These are phyloP conservation scores for Yarrowia porcina DNA, from an alignment of 805 yeast genomes.

Conservation along the genomic window DNA sequence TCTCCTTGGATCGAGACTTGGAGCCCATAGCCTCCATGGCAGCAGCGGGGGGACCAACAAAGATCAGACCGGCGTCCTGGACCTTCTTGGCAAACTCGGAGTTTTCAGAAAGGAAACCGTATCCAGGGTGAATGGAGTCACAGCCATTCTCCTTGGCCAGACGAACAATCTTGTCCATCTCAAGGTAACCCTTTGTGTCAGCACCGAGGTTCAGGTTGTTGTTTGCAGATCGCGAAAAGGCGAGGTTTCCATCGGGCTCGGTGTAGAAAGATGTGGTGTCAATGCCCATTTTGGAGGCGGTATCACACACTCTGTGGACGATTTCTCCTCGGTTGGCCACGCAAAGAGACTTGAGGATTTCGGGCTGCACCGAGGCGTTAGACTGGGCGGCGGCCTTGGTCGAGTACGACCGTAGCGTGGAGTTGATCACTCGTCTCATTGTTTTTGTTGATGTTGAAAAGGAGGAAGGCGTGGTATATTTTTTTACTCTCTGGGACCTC, in stretches of 20 bases:
- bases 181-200: slow-evolving; percentile 35
- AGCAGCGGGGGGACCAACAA: slow-evolving; percentile 38
- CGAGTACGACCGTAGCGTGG: slow-evolving; percentile 23
- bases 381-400: slow-evolving; percentile 16
- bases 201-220: slow-evolving; percentile 33
- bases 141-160: slow-evolving; percentile 51
- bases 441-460: neutral
- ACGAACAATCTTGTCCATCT: slow-evolving; percentile 48
- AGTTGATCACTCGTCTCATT: slow-evolving; percentile 25
- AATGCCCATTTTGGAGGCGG: slow-evolving; percentile 37
- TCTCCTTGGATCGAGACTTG: slow-evolving; percentile 37
- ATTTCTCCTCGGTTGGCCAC: slow-evolving; percentile 59
- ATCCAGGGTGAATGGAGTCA: slow-evolving; percentile 56
- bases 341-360: slow-evolving; percentile 37
- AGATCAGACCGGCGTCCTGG: slow-evolving; percentile 37
- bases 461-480: neutral
- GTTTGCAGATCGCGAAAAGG: slow-evolving; percentile 32
- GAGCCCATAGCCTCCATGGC: slow-evolving; percentile 41
- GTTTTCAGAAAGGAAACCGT: slow-evolving; percentile 53
- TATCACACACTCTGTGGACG: slow-evolving; percentile 37
- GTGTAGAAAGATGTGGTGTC: slow-evolving; percentile 37
- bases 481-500: neutral
- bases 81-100: slow-evolving; percentile 37
- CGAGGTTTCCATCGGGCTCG: slow-evolving; percentile 35
- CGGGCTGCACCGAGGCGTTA: slow-evolving; percentile 8